A percentile compares a stretch with the other conserved stretches of the same genome.
These are phyloP conservation scores for Dianthus caryophyllus DNA, from an alignment of 148 eudicot genomes.

Conservation along the genomic window DNA sequence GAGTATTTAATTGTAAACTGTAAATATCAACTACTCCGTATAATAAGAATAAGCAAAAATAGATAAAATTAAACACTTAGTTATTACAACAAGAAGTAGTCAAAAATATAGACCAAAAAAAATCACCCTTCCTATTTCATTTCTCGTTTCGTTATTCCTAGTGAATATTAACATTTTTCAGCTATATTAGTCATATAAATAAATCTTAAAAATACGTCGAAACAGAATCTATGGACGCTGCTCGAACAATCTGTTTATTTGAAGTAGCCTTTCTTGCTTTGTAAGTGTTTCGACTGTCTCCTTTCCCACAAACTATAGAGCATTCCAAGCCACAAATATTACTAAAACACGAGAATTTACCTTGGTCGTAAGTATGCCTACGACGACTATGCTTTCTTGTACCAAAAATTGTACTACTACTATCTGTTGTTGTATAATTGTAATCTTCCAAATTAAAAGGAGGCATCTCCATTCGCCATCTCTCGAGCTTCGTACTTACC, in stretches of 20 bases:
- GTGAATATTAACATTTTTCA: too few species aligned
- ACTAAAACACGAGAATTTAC: slow-evolving; percentile 36
- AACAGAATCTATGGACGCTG: slow-evolving; percentile 28
- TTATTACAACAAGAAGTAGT: too few species aligned
- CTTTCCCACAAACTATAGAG: slow-evolving; percentile 34
- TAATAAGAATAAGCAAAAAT: too few species aligned
- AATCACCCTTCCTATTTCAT: too few species aligned
- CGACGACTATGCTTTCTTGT: slow-evolving; percentile 17
- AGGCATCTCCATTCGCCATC: slow-evolving; percentile 52
- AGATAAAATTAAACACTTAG: too few species aligned
- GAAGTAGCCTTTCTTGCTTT: slow-evolving; percentile 1
- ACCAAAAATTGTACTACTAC: slow-evolving; percentile 21
- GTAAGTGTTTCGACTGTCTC: not conserved
- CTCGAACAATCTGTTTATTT: slow-evolving; percentile 11
- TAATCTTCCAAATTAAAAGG: slow-evolving; percentile 31
- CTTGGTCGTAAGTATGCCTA: slow-evolving; percentile 13
- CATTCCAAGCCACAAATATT: slow-evolving; percentile 39
- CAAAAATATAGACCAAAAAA: too few species aligned
- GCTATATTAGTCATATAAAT: too few species aligned
- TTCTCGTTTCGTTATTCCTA: too few species aligned
- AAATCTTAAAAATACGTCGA: slow-evolving; percentile 35
- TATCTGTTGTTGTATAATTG: slow-evolving; percentile 12
- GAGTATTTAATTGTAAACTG: too few species aligned
- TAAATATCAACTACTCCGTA: too few species aligned
- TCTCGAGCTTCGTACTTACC: slow-evolving; percentile 49